Percentiles rank a stretch among this genome's conserved stretches.
Conservation (phyloP, 805 yeast genomes). For the Starmerella etchellsii region DNA sequence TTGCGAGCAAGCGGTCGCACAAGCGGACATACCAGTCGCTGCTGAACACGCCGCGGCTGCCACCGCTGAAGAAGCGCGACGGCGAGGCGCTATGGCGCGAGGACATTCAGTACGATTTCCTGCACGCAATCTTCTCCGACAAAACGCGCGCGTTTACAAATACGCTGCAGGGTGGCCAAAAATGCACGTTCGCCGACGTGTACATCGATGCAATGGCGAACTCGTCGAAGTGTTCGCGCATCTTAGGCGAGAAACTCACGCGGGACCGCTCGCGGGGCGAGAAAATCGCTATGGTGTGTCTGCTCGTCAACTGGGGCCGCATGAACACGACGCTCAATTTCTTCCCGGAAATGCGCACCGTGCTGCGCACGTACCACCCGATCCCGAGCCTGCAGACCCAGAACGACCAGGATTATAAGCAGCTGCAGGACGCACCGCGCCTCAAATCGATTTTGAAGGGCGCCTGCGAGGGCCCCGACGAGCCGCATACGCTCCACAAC, state of each 20-base stretch:
- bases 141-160: constrained; percentile 49
- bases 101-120: constrained; percentile 76
- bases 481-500: constrained; percentile 11
- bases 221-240: constrained; percentile 69
- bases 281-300: constrained; percentile 67
- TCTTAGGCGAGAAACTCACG: constrained; percentile 63
- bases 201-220: constrained; percentile 73
- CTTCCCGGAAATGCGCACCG: constrained; percentile 90
- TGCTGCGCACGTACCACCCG: constrained; percentile 82
- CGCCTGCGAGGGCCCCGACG: constrained; percentile 55
- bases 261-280: constrained; percentile 49
- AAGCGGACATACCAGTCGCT: constrained; percentile 20
- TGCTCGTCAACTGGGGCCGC: constrained; percentile 82
- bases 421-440: constrained; percentile 89
- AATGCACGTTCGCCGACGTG: constrained; percentile 65
- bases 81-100: constrained; percentile 85
- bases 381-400: constrained; percentile 78
- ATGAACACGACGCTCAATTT: constrained; percentile 89
- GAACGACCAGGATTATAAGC: constrained; percentile 47
- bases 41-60: constrained; percentile 26
- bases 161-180: constrained; percentile 27
- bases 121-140: constrained; percentile 52
- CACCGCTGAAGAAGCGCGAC: constrained; percentile 63
- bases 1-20: constrained; percentile 19
- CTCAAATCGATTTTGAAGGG: constrained; percentile 80